Evolutionary conservation across 441 rosid genomes (phyloP).

Genomic region (Pelargonium australe): DNA sequence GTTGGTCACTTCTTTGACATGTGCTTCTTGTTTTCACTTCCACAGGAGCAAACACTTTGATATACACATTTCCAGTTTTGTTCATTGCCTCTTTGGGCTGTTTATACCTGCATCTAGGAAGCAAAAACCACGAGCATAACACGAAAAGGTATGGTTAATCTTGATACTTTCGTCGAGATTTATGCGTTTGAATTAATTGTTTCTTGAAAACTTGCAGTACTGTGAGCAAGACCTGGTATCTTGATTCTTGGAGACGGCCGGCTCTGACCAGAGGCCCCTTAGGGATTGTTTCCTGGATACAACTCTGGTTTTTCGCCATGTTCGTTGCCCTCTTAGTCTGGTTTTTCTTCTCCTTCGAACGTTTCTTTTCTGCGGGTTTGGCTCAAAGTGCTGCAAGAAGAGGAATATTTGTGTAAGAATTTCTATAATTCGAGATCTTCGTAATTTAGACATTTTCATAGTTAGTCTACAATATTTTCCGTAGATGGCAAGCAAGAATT

Average conservation of each 20-base stretch:
- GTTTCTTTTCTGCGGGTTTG: background rate
- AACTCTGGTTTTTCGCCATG: constrained; percentile 42
- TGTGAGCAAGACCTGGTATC: background rate
- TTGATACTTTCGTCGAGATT: too few species aligned
- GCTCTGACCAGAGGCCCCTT: constrained; percentile 53
- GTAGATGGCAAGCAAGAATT: constrained; percentile 46
- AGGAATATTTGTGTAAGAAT: background rate
- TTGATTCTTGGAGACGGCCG: constrained; percentile 31
- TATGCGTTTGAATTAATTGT: too few species aligned
- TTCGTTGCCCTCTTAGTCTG: constrained; percentile 48
- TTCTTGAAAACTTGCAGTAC: background rate
- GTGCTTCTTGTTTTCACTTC: background rate
- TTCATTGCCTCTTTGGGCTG: constrained; percentile 42
- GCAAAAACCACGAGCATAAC: constrained; percentile 11
- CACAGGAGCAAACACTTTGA: constrained; percentile 38
- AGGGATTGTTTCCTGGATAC: constrained; percentile 52
- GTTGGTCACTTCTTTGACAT: too few species aligned
- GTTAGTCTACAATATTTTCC: too few species aligned
- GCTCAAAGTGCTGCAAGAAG: background rate
- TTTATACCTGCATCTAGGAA: constrained; percentile 42
- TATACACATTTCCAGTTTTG: constrained; percentile 50
- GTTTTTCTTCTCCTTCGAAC: constrained; percentile 31
- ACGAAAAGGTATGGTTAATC: background rate
- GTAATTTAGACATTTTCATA: too few species aligned
- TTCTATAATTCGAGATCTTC: too few species aligned